These are phyloP conservation scores for Echria macrotheca DNA, from an alignment of 495 filamentous ascomycete genomes.

Conservation along the genomic window DNA sequence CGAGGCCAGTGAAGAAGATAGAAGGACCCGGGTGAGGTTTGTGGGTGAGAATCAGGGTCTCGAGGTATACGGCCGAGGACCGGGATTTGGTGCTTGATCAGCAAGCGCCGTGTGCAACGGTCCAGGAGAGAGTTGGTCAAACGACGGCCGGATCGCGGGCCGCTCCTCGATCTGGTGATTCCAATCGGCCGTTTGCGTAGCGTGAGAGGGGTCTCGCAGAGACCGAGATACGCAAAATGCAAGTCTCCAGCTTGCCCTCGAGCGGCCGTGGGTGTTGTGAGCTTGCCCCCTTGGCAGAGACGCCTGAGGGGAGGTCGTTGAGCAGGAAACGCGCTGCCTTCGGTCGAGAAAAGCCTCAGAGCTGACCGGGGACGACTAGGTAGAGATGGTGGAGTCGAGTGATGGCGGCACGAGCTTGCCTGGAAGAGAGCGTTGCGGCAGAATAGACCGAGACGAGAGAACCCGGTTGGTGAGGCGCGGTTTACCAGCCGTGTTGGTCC, in stretches of 20 bases:
- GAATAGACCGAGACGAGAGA: conserved; percentile 2
- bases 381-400: not conserved
- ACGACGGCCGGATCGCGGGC: not conserved
- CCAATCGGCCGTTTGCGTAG: conserved; percentile 1
- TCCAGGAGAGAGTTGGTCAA: not conserved
- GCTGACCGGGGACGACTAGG: not conserved
- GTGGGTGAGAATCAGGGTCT: conserved; percentile 8
- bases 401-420: conserved; percentile 1
- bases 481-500: conserved; percentile 25
- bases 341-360: too few species aligned
- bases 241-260: conserved; percentile 17
- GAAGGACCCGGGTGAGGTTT: not conserved
- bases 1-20: not conserved
- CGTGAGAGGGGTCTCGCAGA: conserved; percentile 13
- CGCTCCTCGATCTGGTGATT: not conserved
- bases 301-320: not conserved
- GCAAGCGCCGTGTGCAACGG: conserved; percentile 3
- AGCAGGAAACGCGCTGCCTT: too few species aligned
- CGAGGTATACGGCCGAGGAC: not conserved
- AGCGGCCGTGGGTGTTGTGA: too few species aligned
- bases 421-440: not conserved
- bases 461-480: conserved; percentile 17
- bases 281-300: not conserved
- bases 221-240: conserved; percentile 5
- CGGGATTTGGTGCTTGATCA: not conserved